Base-by-base conservation (phyloP, 768 basidiomycete species). In the Nidularia sp. region DNA sequence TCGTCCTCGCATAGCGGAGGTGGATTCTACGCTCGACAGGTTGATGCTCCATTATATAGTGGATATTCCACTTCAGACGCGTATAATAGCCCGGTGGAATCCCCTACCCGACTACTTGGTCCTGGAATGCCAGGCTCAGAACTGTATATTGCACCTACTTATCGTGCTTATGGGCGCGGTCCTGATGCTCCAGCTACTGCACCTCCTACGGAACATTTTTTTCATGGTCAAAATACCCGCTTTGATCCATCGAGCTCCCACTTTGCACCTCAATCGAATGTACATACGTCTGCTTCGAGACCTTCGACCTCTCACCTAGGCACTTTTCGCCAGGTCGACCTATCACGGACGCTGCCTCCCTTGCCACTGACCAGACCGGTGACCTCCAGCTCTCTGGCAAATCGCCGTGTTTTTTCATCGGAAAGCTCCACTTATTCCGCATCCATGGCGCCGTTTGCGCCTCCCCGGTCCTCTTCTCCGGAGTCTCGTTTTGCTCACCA, bases 71-170 rank as follows among this genome's bases (percentile, higher is more conserved):
- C 69, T 2, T 57, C 66, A 15, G 69, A 71, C 25, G 48, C 57
- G 15, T 64, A 62, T 34, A 56, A 58, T 15, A 64, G 58, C n/a
- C 60, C 73, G 8, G 56, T 61, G 13, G 75, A 77, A 47, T 58
- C 67, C 25, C 67, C 68, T 36, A 55, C 72, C 15, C 70, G 74
- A 42, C 56, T 84, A 15, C 72, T 80, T 41, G 82, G 83, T 7
- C 81, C 84, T 45, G 81, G 80, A 4, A 74, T 83, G 63, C 78
- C 81, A 29, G 79, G 74, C 51, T 55, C 59, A 25, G 66, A 70
- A n/a, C 36, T 48, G 18, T 54, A 58, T 39, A 46, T 57, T 41
- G 10, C 33, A 15, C 49, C 34, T 35, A 9, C 10, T 12, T 22
- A 45, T 45, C 9, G 44, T 18, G 22, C 36, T 9, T 39, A 39